Evolutionary conservation across 2,329 filamentous ascomycete genomes (phyloP), one percentile per base, ranked within the genome.

Genomic region (Aspergillus luchuensis): DNA sequence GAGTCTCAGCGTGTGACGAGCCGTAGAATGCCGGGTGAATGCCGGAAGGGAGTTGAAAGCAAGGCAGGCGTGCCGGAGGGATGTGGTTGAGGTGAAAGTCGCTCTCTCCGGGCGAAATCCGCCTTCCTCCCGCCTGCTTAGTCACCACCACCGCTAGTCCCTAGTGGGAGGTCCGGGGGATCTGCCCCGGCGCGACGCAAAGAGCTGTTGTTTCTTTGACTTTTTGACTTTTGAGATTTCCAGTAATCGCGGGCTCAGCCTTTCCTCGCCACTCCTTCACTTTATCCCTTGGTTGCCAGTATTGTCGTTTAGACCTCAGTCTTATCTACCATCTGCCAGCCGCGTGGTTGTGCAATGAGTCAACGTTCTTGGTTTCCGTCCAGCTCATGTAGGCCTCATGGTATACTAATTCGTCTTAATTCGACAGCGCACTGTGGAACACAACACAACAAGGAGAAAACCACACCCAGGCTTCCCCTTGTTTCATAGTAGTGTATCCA

Each of bases 1-100:
- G 60, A 49, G 47, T 15, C 10, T 50, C 25, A 10, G 47, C n/a
- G 25, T 15, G 47, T 15, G 25, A 30, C 8, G 25, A 50, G 25
- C 25, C 15, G 47, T 50, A 50, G 47, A 50, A 19, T 11, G 15
- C 47, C 25, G 25, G 25, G 17, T 7, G 25, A 33, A 50, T 45
- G 15, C 47, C 47, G 47, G 15, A 7, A 33, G 53, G 39, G 15
- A 15, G 53, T 43, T 48, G 43, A 56, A 19, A 19, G 28, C 33
- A 50, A 54, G 28, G 39, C 47, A 48, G 53, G 58, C 63, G 66
- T 65, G 60, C 61, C 63, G 64, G 72, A 72, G 69, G 64, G 69
- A 63, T 59, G 69, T 73, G 67, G 67, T 65, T 68, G 70, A 74
- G 74, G 73, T 72, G 70, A 71, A 74, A 70, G 73, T 75, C 62